Conservation (phyloP, 2,329 filamentous ascomycete species). For the Ophioceras dolichostomum region DNA sequence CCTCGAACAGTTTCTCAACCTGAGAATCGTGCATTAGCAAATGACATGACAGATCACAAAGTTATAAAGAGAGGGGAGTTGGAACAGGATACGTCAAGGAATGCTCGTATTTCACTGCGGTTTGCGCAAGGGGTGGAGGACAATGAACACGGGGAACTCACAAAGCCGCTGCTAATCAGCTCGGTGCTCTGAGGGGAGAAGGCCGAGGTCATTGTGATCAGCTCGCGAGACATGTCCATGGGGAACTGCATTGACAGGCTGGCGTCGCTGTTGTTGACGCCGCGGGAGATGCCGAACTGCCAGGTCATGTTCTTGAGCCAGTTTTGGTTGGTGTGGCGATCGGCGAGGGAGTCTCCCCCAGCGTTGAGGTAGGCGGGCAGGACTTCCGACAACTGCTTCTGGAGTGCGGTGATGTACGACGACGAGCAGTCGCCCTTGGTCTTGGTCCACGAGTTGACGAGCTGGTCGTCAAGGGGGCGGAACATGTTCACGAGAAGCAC, state of each 20-base stretch:
- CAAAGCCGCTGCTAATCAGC: slow-evolving; percentile 60
- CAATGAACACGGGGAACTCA: slow-evolving; percentile 37
- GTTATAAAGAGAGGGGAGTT: too few species aligned
- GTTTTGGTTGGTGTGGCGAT: slow-evolving; percentile 46
- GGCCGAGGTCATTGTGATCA: slow-evolving; percentile 55
- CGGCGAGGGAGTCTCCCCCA: slow-evolving; percentile 38
- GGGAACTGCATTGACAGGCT: slow-evolving; percentile 50
- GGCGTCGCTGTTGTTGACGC: slow-evolving; percentile 31
- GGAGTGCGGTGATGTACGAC: slow-evolving; percentile 42
- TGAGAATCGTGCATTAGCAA: slow-evolving; percentile 14
- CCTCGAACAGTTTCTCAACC: slow-evolving; percentile 72
- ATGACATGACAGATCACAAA: too few species aligned
- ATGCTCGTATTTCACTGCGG: too few species aligned
- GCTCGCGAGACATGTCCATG: slow-evolving; percentile 47
- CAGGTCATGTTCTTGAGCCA: slow-evolving; percentile 54
- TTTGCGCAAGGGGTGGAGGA: background rate
- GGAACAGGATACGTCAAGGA: background rate
- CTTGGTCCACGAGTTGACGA: slow-evolving; percentile 56
- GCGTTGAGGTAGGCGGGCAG: slow-evolving; percentile 38
- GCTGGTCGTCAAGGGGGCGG: slow-evolving; percentile 52
- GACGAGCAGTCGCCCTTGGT: slow-evolving; percentile 43
- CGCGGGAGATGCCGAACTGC: slow-evolving; percentile 37
- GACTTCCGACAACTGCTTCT: slow-evolving; percentile 49
- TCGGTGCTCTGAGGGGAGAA: slow-evolving; percentile 65
- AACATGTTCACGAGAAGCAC: slow-evolving; percentile 51